Percentiles rank a stretch among this genome's conserved stretches.
Conservation (phyloP, 73 alveolate species). For the Symbiodinium natans region DNA sequence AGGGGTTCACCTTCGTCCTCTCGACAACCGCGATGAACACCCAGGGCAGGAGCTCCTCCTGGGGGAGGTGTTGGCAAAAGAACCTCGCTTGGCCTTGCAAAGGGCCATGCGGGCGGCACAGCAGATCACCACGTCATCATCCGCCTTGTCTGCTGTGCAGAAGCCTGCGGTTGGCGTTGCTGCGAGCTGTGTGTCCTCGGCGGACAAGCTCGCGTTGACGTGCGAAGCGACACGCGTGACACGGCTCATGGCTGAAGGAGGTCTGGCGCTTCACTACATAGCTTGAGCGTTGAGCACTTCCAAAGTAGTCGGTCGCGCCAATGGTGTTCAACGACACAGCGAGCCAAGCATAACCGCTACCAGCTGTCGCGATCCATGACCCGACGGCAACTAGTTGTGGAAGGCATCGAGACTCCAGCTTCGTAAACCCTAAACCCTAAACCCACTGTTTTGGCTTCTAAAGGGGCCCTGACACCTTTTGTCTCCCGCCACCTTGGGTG, state of each 20-base stretch:
- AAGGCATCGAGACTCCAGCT: no score
- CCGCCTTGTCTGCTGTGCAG: conserved; percentile 63
- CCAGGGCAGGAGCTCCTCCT: conserved; percentile 98
- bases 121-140: conserved; percentile 98
- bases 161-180: conserved; percentile 42
- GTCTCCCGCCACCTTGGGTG: background rate
- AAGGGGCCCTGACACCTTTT: no score
- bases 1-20: conserved; percentile 96
- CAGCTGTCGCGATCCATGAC: no score
- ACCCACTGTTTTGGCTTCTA: no score
- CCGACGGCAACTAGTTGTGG: no score
- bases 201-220: conserved; percentile 41
- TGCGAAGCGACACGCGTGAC: conserved; percentile 60
- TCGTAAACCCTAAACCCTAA: no score
- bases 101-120: conserved; percentile 99
- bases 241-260: conserved; percentile 62
- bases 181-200: conserved; percentile 30
- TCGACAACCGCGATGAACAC: conserved; percentile 94
- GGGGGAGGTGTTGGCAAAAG: conserved; percentile 98
- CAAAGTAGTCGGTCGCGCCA: background rate
- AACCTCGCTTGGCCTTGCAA: conserved; percentile 99
- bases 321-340: background rate
- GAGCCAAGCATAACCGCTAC: no score
- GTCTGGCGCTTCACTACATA: background rate
- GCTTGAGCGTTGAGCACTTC: background rate